Conservation (phyloP, 1,139 yeast species). For the Yamadazyma trypodendri region DNA sequence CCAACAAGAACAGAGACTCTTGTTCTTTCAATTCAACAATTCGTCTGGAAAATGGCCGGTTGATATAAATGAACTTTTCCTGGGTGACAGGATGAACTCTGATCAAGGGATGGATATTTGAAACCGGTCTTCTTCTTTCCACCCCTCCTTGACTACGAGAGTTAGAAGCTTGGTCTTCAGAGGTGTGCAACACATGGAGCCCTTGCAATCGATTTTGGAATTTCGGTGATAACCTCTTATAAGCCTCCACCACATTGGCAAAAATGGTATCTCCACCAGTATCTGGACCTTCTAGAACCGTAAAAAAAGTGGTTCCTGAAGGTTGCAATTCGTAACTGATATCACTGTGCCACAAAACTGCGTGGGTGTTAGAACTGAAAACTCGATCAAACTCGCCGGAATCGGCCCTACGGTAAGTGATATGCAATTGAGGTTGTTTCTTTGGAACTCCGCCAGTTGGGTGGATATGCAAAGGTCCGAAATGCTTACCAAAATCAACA, state of each 20-base stretch:
- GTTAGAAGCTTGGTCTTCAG: constrained; percentile 63
- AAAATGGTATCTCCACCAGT: constrained; percentile 72
- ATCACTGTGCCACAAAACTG: constrained; percentile 62
- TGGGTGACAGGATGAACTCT: constrained; percentile 70
- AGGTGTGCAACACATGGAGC: constrained; percentile 63
- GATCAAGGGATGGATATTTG: constrained; percentile 62
- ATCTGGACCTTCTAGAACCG: constrained; percentile 58
- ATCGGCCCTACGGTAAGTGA: constrained; percentile 55
- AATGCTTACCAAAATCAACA: constrained; percentile 54
- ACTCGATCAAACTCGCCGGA: constrained; percentile 27
- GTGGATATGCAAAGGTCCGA: constrained; percentile 70
- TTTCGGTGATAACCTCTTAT: constrained; percentile 61
- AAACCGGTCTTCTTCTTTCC: constrained; percentile 62
- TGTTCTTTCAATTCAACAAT: constrained; percentile 65
- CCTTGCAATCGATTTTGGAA: constrained; percentile 55
- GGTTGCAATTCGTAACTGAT: constrained; percentile 68
- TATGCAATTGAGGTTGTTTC: constrained; percentile 55
- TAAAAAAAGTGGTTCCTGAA: constrained; percentile 61
- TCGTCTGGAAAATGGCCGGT: constrained; percentile 59
- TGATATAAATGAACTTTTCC: constrained; percentile 57
- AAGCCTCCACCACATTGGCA: constrained; percentile 60
- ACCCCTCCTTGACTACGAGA: constrained; percentile 55
- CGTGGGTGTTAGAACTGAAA: constrained; percentile 32
- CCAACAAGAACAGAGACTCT: constrained; percentile 57
- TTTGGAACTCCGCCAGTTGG: constrained; percentile 70